Base-by-base conservation (phyloP, 192 early-diverging fungal genomes). In the Gaertneriomyces sp. region DNA sequence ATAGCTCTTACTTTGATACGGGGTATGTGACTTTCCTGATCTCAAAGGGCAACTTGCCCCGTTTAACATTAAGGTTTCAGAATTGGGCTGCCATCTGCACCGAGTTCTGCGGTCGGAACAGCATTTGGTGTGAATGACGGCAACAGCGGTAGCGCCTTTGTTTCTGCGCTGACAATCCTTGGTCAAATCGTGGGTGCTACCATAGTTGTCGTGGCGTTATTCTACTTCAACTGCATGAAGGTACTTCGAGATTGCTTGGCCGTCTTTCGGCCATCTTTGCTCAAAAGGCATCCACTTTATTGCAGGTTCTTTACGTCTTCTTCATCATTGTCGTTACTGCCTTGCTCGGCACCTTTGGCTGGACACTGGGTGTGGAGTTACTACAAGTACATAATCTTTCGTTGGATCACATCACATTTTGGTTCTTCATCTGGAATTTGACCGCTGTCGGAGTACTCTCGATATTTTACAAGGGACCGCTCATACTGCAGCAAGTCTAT, bases 381-480 rank as follows among this genome's bases (percentile, higher is more conserved):
- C 58, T 84, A 8, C 45, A 49, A 16, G 41, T 70, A 3, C 60
- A 75, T 52, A 70, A 77, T 54, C 58, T 89, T 16, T 80, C 90
- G 3, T 58, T 93, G 25, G 92, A 93, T 59, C 88, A 85, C 64
- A 66, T 90, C 19, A 87, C 89, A 0, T 81, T 92, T 74, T 68
- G 64, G 16, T 87, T 93, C 64, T 90, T 84, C 44, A 69, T 93
- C 14, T 93, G 89, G 88, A 93, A 93, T 66, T 80, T 93, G 75
- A 73, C 81, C 0, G 78, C 82, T 7, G 83, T 86, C 5, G 92
- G 92, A 41, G 68, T 82, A 40, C 55, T 86, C 16, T 75, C 83
- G 20, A 88, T 93, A 3, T 93, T 93, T 72, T 93, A 88, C 85
- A 89, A 92, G 63, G 90, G 89, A 2, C 92, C 92, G 1, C 54